These are phyloP conservation scores for Pharnaceum exiguum DNA, from an alignment of 148 eudicot species.

Conservation along the genomic window DNA sequence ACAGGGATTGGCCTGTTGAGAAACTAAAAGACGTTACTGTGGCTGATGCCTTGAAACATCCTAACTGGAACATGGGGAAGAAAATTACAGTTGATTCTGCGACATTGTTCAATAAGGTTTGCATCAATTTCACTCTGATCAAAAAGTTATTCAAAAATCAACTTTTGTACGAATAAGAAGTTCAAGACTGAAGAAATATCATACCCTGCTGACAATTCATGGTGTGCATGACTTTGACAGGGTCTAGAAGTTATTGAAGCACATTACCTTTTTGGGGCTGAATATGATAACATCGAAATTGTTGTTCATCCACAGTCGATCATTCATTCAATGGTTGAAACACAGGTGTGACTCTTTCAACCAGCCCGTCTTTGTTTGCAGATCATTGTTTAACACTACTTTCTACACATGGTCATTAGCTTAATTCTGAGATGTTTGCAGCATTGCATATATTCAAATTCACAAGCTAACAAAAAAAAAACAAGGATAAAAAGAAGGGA, in stretches of 20 bases:
- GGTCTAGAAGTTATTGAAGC: constrained; percentile 99
- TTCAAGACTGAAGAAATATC: background rate
- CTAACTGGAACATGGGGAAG: constrained; percentile 98
- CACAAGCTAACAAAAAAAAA: no score
- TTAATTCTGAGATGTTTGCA: no score
- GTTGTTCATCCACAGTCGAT: constrained; percentile 97
- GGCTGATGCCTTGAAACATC: constrained; percentile 98
- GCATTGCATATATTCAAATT: no score
- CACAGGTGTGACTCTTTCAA: constrained; percentile 54
- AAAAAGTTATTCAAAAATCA: no score
- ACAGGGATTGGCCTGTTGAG: constrained; percentile 96
- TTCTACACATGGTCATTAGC: no score
- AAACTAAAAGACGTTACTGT: constrained; percentile 90
- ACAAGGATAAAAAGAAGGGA: no score
- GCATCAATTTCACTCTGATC: no score
- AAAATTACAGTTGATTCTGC: constrained; percentile 98
- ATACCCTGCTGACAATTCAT: no score
- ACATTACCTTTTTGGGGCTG: constrained; percentile 91
- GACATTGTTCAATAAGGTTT: constrained; percentile 92
- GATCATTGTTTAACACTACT: no score
- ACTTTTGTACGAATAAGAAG: background rate
- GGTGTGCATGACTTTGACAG: constrained; percentile 32
- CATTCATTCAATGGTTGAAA: constrained; percentile 96
- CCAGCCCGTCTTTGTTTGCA: background rate
- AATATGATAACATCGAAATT: constrained; percentile 86